Percentiles rank a stretch among this genome's conserved stretches.
These are phyloP conservation scores for Verbena officinalis DNA, from an alignment of 257 asterid species.

Conservation along the genomic window DNA sequence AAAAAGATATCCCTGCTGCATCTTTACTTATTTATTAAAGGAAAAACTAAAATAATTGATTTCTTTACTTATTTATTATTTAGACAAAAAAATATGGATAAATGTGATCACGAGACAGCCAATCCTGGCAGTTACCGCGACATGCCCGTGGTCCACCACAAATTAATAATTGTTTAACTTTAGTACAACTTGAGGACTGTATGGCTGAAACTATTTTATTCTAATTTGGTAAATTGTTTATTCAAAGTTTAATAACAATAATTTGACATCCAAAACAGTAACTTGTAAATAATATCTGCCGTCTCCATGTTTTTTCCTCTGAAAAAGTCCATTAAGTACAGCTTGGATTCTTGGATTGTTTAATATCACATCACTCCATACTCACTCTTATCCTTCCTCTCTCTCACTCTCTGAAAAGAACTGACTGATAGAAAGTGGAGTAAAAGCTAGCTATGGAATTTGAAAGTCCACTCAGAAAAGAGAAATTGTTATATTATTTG, in stretches of 20 bases:
- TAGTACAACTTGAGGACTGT: background rate
- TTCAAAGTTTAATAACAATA: too few relatives aligned
- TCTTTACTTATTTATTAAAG: background rate
- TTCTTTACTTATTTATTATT: background rate
- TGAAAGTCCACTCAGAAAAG: constrained; percentile 2
- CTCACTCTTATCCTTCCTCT: constrained; percentile 13
- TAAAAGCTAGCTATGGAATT: constrained; percentile 34
- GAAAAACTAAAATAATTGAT: background rate
- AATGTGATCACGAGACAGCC: constrained; percentile 21
- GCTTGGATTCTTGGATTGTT: constrained; percentile 25
- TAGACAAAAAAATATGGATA: background rate
- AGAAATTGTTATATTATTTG: constrained; percentile 18
- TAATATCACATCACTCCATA: constrained; percentile 18
- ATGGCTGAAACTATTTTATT: background rate
- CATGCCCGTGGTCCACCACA: constrained; percentile 20
- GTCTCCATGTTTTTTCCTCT: background rate
- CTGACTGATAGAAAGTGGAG: constrained; percentile 20
- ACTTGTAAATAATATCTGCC: background rate
- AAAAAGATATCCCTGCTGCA: too few relatives aligned
- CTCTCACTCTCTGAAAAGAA: constrained; percentile 2
- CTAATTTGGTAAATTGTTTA: too few relatives aligned
- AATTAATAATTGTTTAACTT: constrained; percentile 16
- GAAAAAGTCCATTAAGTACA: constrained; percentile 19
- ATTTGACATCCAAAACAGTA: constrained; percentile 1
- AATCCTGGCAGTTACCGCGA: background rate